These are phyloP conservation scores for Candida ulmi DNA, from an alignment of 805 yeast species.

Conservation along the genomic window DNA sequence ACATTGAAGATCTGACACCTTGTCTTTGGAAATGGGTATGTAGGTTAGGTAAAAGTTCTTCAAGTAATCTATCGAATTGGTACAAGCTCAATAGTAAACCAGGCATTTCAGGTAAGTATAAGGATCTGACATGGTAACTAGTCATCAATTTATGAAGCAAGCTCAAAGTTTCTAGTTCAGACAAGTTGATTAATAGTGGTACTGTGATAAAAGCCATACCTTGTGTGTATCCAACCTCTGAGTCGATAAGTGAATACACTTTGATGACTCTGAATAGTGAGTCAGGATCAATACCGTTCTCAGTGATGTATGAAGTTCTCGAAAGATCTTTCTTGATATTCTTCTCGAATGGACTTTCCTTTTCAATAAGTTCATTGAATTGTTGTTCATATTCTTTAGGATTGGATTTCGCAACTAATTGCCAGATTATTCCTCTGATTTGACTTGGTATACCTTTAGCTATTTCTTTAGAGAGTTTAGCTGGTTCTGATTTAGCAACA, in stretches of 20 bases:
- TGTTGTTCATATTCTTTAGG: constrained; percentile 34
- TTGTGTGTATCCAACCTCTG: constrained; percentile 95
- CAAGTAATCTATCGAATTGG: constrained; percentile 85
- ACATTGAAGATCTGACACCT: constrained; percentile 90
- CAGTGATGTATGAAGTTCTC: constrained; percentile 76
- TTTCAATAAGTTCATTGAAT: constrained; percentile 37
- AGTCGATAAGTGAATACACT: constrained; percentile 80
- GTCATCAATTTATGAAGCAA: constrained; percentile 78
- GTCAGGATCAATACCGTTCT: constrained; percentile 45
- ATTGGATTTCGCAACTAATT: constrained; percentile 75
- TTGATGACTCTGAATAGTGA: constrained; percentile 71
- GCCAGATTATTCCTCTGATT: constrained; percentile 90
- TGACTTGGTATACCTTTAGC: constrained; percentile 79
- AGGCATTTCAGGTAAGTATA: constrained; percentile 88
- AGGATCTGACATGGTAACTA: constrained; percentile 69
- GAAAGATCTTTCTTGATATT: constrained; percentile 77
- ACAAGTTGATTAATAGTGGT: constrained; percentile 77
- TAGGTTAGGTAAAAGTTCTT: constrained; percentile 66
- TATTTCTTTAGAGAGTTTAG: constrained; percentile 53
- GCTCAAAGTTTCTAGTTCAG: constrained; percentile 81
- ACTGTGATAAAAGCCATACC: constrained; percentile 94
- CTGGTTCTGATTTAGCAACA: constrained; percentile 58
- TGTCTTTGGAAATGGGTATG: constrained; percentile 75
- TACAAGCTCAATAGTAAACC: constrained; percentile 81
- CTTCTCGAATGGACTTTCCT: constrained; percentile 61